Evolutionary conservation across 1,139 yeast species (phyloP), one percentile per base, ranked within the genome.

Genomic region (Suhomyces anneliseae): DNA sequence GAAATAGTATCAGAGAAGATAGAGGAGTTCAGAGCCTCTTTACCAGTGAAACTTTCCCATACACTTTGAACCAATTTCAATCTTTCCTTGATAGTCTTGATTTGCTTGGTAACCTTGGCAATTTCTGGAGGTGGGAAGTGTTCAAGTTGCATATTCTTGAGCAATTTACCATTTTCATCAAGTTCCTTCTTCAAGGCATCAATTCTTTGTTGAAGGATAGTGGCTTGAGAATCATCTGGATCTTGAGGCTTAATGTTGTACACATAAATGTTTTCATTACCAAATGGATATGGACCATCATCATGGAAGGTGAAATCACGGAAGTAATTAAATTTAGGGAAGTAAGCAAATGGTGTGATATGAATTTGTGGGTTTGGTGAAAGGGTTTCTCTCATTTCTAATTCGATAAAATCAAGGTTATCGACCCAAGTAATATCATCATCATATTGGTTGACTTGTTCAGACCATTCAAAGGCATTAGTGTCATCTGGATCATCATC

Each of bases 271-370:
- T 70, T 66, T 56, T 86, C 90, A 34, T 71, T 64, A 4, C 95
- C 93, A 70, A 88, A 88, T 26, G 90, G 90, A 59, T 62, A 81
- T 0, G 68, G 71, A 8, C 84, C 80, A 27, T 75, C 72, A 37
- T 76, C 74, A 34, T 76, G 73, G 2, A 80, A 74, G 31, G 70
- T 61, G 50, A 65, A 74, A 50, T 87, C 87, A 47, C 96, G 76
- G 55, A 84, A 79, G 64, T 90, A 92, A 27, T 86, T 78, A 62
- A 90, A 85, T 48, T 85, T 77, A 0, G 97, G 97, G 0, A 96
- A 74, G 54, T 72, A 81, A 49, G 88, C 75, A 54, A 92, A 72
- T 1, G 96, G 95, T 15, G 74, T 58, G 0, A 88, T 77, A 14
- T 69, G 68, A 41, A 92, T 76, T 39, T 72, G 67, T 0, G 95